Conservation (phyloP, 768 basidiomycete genomes). For the Rhodotorula sphaerocarpa region DNA sequence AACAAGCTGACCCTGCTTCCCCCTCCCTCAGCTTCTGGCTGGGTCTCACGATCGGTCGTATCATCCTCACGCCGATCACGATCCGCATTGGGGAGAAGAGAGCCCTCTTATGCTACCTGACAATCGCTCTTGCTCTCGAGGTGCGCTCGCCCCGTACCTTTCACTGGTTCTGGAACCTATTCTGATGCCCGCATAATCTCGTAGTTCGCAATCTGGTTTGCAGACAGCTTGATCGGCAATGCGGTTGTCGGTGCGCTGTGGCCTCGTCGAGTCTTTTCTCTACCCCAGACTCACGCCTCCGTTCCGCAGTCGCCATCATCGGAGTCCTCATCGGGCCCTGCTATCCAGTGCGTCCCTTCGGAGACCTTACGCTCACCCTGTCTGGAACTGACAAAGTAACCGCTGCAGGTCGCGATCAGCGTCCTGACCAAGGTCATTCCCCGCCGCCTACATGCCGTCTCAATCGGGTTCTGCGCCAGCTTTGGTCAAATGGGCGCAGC, state of each 20-base stretch:
- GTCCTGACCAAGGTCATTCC: slow-evolving; percentile 6
- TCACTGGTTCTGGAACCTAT: too few relatives aligned
- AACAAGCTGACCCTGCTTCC: too few relatives aligned
- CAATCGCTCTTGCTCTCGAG: slow-evolving; percentile 12
- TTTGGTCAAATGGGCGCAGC: slow-evolving; percentile 16
- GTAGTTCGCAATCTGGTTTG: slow-evolving; percentile 29
- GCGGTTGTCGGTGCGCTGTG: slow-evolving; percentile 3
- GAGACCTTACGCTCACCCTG: neutral
- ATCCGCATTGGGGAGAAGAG: slow-evolving; percentile 16
- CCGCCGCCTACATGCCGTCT: slow-evolving; percentile 3
- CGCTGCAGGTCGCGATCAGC: neutral
- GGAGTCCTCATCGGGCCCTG: slow-evolving; percentile 7
- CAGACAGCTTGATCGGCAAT: slow-evolving; percentile 18
- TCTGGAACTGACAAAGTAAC: neutral
- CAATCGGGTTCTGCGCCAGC: slow-evolving; percentile 11
- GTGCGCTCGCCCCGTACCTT: too few relatives aligned
- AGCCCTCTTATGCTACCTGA: slow-evolving; percentile 9
- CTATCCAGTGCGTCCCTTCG: neutral
- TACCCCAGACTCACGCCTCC: neutral
- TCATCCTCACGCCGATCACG: slow-evolving; percentile 3
- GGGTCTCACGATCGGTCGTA: slow-evolving; percentile 16
- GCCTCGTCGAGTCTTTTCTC: neutral
- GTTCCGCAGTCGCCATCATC: slow-evolving; percentile 7
- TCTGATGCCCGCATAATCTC: too few relatives aligned
- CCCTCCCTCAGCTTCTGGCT: too few relatives aligned